phyloP scores from a whole-genome alignment of 768 basidiomycete species.

The Russula vinacea region DNA sequence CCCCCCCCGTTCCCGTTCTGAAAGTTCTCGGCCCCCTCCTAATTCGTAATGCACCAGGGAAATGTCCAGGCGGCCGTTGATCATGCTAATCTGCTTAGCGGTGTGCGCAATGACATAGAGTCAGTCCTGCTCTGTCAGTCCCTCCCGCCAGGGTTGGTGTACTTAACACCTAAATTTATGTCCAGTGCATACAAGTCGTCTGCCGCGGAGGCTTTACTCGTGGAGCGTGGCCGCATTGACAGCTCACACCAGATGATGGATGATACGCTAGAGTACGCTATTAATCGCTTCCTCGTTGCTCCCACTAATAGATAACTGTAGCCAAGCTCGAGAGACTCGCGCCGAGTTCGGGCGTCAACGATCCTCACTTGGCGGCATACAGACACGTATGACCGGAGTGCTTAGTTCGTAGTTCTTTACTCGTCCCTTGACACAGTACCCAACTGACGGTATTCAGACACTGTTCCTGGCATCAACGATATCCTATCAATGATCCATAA shows the following conservation, averaged over 20 bases:
- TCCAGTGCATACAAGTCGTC: conserved; percentile 87
- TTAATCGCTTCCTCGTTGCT: neutral
- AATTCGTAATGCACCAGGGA: conserved; percentile 42
- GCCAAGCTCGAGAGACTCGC: conserved; percentile 96
- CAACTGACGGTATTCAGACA: conserved; percentile 44
- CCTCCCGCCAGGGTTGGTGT: neutral
- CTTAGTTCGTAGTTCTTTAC: conserved; percentile 50
- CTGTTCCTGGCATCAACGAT: conserved; percentile 93
- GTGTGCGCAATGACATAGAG: conserved; percentile 96
- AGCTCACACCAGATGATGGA: conserved; percentile 94
- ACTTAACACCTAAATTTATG: conserved; percentile 2
- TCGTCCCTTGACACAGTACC: neutral
- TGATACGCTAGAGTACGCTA: conserved; percentile 74
- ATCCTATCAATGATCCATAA: conserved; percentile 90
- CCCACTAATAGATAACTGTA: conserved; percentile 35
- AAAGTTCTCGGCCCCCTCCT: neutral
- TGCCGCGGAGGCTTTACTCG: conserved; percentile 79
- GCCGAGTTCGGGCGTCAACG: conserved; percentile 88
- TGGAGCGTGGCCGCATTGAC: conserved; percentile 87
- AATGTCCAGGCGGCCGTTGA: conserved; percentile 83
- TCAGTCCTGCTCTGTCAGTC: conserved; percentile 39
- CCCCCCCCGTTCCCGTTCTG: no score
- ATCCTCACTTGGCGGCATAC: conserved; percentile 69
- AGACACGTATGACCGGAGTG: conserved; percentile 78
- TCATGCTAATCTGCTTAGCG: conserved; percentile 81